Evolutionary conservation across 331 rosid genomes (phyloP).

Genomic region (Dryas integrifolia): DNA sequence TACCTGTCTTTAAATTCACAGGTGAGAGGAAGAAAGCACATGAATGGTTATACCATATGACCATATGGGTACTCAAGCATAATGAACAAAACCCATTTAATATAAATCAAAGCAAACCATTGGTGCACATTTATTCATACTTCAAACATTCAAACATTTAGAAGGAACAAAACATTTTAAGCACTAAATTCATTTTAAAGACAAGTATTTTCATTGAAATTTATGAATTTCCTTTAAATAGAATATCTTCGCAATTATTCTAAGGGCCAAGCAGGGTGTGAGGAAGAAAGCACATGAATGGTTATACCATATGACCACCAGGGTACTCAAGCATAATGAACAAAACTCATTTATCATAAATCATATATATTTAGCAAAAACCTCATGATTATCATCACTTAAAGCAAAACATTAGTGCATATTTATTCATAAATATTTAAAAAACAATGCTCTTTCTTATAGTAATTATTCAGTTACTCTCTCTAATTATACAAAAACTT

Average conservation of each 20-base stretch:
- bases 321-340: background rate
- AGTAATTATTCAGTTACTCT: no score
- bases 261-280: no score
- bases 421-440: background rate
- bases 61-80: background rate
- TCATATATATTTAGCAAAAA: no score
- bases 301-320: background rate
- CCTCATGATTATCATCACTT: no score
- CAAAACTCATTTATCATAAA: background rate
- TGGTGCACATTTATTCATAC: no score
- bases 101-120: background rate
- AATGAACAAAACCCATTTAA: background rate
- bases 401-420: no score
- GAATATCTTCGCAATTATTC: background rate
- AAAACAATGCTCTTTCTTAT: background rate
- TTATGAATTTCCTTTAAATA: background rate
- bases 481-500: no score
- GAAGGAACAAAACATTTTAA: no score
- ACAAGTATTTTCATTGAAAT: background rate
- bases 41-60: background rate
- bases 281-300: background rate
- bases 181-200: no score
- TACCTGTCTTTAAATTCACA: background rate
- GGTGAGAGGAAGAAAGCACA: background rate
- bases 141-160: no score